A percentile compares a stretch with the other conserved stretches of the same genome.
Evolutionary conservation across 192 early-diverging fungal genomes (phyloP).

Genomic region (Gryganskiella cystojenkinii): DNA sequence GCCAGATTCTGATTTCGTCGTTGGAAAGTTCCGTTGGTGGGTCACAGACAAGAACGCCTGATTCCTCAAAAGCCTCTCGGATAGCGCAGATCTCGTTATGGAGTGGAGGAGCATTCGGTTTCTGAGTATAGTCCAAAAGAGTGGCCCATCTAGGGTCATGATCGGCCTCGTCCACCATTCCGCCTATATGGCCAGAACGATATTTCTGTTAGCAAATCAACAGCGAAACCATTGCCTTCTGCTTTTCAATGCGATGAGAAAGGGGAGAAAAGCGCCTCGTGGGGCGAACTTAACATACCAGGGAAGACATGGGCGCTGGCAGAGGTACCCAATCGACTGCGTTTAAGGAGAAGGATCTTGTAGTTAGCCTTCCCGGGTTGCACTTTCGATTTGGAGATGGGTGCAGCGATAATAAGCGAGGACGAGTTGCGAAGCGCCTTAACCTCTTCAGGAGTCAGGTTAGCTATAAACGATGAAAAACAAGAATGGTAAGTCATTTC

Average conservation of each 20-base stretch:
- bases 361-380: slow-evolving; percentile 43
- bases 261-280: too few relatives aligned
- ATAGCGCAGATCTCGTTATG: slow-evolving; percentile 71
- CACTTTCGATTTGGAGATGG: slow-evolving; percentile 37
- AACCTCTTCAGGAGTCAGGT: slow-evolving; percentile 23
- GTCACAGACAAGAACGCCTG: slow-evolving; percentile 70
- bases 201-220: slow-evolving; percentile 9
- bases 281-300: slow-evolving; percentile 49
- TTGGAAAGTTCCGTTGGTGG: slow-evolving; percentile 30
- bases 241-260: too few relatives aligned
- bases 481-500: too few relatives aligned
- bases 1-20: slow-evolving; percentile 54
- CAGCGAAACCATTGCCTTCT: too few relatives aligned
- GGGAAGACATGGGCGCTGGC: slow-evolving; percentile 65
- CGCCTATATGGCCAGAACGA: slow-evolving; percentile 10
- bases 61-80: slow-evolving; percentile 88
- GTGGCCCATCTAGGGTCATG: slow-evolving; percentile 43
- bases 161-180: slow-evolving; percentile 45
- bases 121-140: slow-evolving; percentile 22
- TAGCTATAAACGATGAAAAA: background rate
- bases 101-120: slow-evolving; percentile 30
- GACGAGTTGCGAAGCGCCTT: slow-evolving; percentile 32
- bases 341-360: slow-evolving; percentile 38
- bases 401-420: slow-evolving; percentile 40
- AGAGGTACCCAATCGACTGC: slow-evolving; percentile 57